A percentile compares a stretch with the other conserved stretches of the same genome.
Conservation (phyloP, 2,329 filamentous ascomycete genomes). For the Didymella arachidicola region DNA sequence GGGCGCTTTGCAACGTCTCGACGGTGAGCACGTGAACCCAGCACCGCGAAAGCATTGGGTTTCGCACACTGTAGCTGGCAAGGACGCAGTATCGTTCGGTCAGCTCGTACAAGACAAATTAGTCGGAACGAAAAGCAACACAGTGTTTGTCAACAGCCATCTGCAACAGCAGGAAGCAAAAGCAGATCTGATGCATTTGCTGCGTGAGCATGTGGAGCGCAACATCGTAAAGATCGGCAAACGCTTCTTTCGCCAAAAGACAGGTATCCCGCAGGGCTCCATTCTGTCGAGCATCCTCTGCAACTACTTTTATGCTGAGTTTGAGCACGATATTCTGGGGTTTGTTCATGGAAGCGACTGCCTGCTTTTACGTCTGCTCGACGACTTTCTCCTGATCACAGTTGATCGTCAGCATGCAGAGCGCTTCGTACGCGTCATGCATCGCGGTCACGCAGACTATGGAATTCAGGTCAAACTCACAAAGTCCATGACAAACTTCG, state of each 20-base stretch:
- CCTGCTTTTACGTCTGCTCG: constrained; percentile 81
- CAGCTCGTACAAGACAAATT: constrained; percentile 42
- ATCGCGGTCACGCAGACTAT: constrained; percentile 77
- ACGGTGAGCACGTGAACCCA: constrained; percentile 42
- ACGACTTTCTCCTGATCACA: constrained; percentile 92
- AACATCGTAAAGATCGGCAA: constrained; percentile 91
- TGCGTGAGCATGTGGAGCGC: constrained; percentile 79
- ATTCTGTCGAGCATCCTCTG: constrained; percentile 86
- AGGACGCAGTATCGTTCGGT: constrained; percentile 44
- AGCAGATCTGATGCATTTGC: constrained; percentile 70
- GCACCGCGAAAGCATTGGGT: constrained; percentile 51
- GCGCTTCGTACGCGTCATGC: constrained; percentile 81
- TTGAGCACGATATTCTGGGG: constrained; percentile 73
- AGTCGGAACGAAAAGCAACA: constrained; percentile 59
- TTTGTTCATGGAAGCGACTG: constrained; percentile 70
- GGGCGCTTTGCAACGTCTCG: constrained; percentile 45
- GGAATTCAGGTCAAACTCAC: constrained; percentile 77
- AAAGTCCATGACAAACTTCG: constrained; percentile 89
- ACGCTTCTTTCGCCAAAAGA: constrained; percentile 84
- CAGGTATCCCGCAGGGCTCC: constrained; percentile 92
- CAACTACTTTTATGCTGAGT: constrained; percentile 93
- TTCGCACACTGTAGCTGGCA: constrained; percentile 48
- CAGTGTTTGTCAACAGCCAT: constrained; percentile 78
- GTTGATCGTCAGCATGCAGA: constrained; percentile 71
- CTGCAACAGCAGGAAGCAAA: constrained; percentile 65